These are phyloP conservation scores for Cyclocybe cylindracea DNA, from an alignment of 768 basidiomycete species.

Conservation along the genomic window DNA sequence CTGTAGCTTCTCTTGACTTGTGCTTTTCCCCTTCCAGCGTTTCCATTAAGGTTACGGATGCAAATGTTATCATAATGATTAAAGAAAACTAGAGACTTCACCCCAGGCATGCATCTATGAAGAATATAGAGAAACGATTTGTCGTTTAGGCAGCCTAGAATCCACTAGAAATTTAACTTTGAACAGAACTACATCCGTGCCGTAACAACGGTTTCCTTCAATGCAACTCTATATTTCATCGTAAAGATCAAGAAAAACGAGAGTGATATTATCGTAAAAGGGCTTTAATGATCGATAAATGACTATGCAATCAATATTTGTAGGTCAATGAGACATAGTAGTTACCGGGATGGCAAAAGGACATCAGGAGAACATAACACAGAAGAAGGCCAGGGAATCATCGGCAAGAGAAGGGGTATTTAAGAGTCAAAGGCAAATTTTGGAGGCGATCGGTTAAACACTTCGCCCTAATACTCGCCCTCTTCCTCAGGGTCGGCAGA, in stretches of 20 bases:
- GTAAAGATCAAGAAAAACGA: conserved; percentile 11
- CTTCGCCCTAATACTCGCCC: conserved; percentile 40
- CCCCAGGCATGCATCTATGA: not conserved
- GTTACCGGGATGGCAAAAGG: not conserved
- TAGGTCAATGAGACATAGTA: conserved; percentile 2
- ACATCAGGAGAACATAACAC: conserved; percentile 1
- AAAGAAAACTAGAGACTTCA: conserved; percentile 24
- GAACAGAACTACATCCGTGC: not conserved
- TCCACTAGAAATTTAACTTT: too few relatives aligned
- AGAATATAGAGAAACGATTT: not conserved
- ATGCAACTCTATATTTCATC: conserved; percentile 13
- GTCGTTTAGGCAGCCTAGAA: too few relatives aligned
- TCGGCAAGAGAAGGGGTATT: conserved; percentile 21
- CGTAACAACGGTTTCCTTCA: not conserved
- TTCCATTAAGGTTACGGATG: conserved; percentile 30
- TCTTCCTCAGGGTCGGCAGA: conserved; percentile 53
- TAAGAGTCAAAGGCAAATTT: conserved; percentile 3
- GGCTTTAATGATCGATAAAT: conserved; percentile 23
- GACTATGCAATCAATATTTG: conserved; percentile 15
- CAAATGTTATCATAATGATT: conserved; percentile 50
- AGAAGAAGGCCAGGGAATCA: conserved; percentile 5
- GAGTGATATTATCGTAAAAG: conserved; percentile 24
- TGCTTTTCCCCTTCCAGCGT: conserved; percentile 16
- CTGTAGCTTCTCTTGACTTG: too few relatives aligned
- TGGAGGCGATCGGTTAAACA: too few relatives aligned